Base-by-base conservation (phyloP, 2,329 filamentous ascomycete species). In the Boeremia exigua region DNA sequence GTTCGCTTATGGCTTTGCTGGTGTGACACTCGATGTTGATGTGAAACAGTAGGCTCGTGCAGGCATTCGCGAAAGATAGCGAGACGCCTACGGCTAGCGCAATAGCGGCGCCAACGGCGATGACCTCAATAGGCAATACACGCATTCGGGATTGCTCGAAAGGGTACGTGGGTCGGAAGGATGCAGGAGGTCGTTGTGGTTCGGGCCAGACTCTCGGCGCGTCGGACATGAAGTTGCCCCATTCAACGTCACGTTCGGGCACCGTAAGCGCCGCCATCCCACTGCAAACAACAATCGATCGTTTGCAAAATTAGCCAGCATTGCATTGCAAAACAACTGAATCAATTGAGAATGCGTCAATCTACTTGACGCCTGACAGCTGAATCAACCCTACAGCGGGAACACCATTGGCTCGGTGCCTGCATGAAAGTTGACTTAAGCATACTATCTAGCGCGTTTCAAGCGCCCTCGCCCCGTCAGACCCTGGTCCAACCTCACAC, bases 381-480 rank as follows among this genome's bases (percentile, higher is more conserved):
- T 54, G 33, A 32, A 50, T 30, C 48, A 38, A 32, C 29, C 36
- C 42, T 47, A 42, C 37, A 15, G 17, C 17, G 23, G 27, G 28
- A 11, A 14, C 14, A 25, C 38, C 37, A 62, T 64, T 66, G 65
- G 62, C 44, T 39, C 23, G 33, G 40, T 62, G 54, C 54, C 59
- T 66, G 70, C 69, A 72, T 71, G 43, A 63, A 25, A 17, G 44
- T 53, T 53, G 51, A 48, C 56, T 48, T 59, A 63, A 56, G 58
- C 57, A 51, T 56, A 48, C 51, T 58, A 60, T 58, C 55, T 64
- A 60, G 63, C 38, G 64, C 59, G 71, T 73, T 73, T 72, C 69
- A 71, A 54, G 52, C 37, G 51, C 46, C 38, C 48, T 63, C 65
- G 61, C 61, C 61, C 53, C 53, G 46, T 49, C 33, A 43, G 54